Conservation (phyloP, 257 asterid genomes). For the Sherardia arvensis region DNA sequence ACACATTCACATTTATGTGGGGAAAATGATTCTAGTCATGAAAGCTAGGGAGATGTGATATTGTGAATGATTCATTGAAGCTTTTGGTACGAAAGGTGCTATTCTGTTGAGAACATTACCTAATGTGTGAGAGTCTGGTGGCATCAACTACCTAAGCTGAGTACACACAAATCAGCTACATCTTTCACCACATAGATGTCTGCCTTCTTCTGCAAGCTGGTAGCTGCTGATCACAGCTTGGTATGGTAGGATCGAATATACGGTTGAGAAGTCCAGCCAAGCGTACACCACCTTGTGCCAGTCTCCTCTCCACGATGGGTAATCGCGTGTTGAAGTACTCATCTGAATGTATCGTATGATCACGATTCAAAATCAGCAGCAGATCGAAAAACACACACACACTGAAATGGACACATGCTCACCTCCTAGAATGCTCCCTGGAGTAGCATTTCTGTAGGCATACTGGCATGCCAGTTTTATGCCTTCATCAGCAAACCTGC, state of each 20-base stretch:
- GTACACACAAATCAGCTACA: too few relatives aligned
- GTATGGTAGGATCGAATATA: constrained; percentile 25
- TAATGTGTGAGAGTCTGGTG: too few relatives aligned
- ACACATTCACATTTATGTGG: too few relatives aligned
- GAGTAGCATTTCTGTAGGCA: constrained; percentile 94
- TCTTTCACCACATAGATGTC: too few relatives aligned
- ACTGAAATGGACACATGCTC: neutral
- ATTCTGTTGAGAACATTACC: too few relatives aligned
- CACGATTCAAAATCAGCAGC: neutral
- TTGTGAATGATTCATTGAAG: too few relatives aligned
- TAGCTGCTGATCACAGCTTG: neutral
- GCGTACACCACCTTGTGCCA: constrained; percentile 74
- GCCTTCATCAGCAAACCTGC: constrained; percentile 94
- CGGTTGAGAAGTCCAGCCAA: constrained; percentile 78
- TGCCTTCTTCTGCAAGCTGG: neutral
- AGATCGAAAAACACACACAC: neutral
- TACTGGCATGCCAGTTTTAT: constrained; percentile 59
- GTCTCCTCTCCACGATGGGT: constrained; percentile 74
- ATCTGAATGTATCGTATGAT: constrained; percentile 25
- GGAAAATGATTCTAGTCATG: too few relatives aligned
- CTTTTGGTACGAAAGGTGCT: too few relatives aligned
- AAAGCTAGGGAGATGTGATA: too few relatives aligned
- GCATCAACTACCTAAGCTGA: too few relatives aligned
- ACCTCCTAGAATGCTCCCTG: constrained; percentile 90
- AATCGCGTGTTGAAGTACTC: constrained; percentile 77